These are phyloP conservation scores for Amaranthus palmeri DNA, from an alignment of 148 eudicot species.

Conservation along the genomic window DNA sequence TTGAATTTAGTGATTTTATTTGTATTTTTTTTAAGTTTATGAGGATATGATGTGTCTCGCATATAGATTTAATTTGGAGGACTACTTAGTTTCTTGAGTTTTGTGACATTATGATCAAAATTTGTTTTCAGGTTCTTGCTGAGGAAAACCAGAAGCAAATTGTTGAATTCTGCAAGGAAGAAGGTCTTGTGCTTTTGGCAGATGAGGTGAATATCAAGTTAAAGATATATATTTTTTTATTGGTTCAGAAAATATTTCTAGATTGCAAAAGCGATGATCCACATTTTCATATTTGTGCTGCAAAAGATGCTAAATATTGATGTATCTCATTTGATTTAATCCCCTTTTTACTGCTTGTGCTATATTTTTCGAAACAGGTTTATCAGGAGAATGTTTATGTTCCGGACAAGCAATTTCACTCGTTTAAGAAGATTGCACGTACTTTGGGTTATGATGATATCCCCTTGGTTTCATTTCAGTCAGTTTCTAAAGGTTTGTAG, in stretches of 20 bases:
- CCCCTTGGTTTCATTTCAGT: conserved; percentile 76
- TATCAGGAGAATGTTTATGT: conserved; percentile 92
- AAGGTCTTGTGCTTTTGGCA: conserved; percentile 88
- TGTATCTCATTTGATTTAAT: not conserved
- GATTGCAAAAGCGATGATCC: no score
- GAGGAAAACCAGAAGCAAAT: conserved; percentile 77
- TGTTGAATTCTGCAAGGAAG: conserved; percentile 87
- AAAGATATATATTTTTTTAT: not conserved
- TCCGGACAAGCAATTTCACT: conserved; percentile 82
- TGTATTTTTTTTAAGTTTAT: not conserved
- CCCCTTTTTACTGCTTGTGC: not conserved
- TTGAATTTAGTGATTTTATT: not conserved
- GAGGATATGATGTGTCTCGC: not conserved
- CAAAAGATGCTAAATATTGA: not conserved
- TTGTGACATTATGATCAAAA: conserved; percentile 12
- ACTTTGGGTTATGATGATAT: conserved; percentile 78
- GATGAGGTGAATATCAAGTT: conserved; percentile 61
- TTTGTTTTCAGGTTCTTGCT: conserved; percentile 63
- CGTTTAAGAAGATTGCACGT: conserved; percentile 85
- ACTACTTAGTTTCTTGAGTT: not conserved
- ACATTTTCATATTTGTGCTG: not conserved
- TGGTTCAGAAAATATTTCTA: not conserved
- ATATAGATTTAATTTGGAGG: not conserved
- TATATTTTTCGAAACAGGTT: conserved; percentile 48
- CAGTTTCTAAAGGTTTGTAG: conserved; percentile 80